Evolutionary conservation across 306 rosid species (phyloP), one percentile per base, ranked within the genome.

Genomic region (Carpinus viminea): DNA sequence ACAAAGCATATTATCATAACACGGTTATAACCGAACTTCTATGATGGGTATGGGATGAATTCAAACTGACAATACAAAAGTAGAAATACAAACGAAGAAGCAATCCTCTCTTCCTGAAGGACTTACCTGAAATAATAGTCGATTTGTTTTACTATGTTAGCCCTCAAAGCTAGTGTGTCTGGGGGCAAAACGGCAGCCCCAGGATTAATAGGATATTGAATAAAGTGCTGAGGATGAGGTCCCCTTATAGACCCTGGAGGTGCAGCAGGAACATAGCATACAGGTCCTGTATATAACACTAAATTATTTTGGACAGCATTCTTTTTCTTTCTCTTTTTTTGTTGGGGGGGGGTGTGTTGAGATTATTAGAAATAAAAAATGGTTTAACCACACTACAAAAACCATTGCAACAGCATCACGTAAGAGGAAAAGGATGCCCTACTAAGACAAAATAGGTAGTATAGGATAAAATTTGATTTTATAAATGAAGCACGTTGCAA

Each of bases 91-190:
- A 17, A 70, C 17, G 7, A 53, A 80, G 53, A 78, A 55, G 36
- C 56, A 55, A 36, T 45, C 4, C 38, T 72, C 75, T 66, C 77
- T 74, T 13, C 69, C 24, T 43, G 76, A 68, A 60, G 60, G 71
- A 68, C 84, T 79, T 78, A 91, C 99, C 98, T 90, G 86, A 95
- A 95, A 79, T 95, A 95, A 79, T 93, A 93, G 73, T 91, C 98
- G 41, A 95, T 91, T 81, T 95, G 99, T 68, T 91, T 90, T 28
- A 91, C 86, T 83, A 95, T 83, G 82, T 80, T 83, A 77, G 78
- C 79, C 87, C 84, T 85, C 83, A 95, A 84, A 60, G 85, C 59
- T 72, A 54, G 61, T 59, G 88, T 83, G 82, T 89, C 96, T 21
- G 92, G 87, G 81, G 92, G 62, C 41, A 78, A 72, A 43, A 85